Evolutionary conservation across 306 rosid genomes (phyloP).

Genomic region (Quercus parvula): DNA sequence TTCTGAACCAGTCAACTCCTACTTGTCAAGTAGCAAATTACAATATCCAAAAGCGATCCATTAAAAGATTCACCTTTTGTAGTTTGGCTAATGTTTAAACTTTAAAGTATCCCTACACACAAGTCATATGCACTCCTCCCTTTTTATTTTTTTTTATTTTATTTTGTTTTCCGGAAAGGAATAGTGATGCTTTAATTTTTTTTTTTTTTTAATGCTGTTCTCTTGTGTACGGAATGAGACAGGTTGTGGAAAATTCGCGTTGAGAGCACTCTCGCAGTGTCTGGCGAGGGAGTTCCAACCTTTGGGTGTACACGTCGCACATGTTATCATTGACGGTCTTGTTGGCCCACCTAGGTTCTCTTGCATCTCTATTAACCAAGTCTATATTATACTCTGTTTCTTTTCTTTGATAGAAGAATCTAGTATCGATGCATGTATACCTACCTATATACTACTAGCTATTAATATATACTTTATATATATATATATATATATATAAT

Average conservation of each 20-base stretch:
- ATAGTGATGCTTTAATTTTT: no score
- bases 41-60: neutral
- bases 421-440: no score
- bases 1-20: neutral
- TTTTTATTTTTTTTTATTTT: no score
- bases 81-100: neutral
- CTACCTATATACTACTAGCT: no score
- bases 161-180: no score
- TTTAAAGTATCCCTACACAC: neutral
- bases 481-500: no score
- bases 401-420: neutral
- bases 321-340: constrained; percentile 78
- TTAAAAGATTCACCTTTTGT: neutral
- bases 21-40: neutral
- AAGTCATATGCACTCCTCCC: no score
- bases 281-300: constrained; percentile 87
- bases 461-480: no score
- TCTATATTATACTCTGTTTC: neutral
- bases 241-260: constrained; percentile 98
- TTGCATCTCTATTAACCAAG: neutral
- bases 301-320: constrained; percentile 86
- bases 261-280: constrained; percentile 86
- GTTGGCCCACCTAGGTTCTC: constrained; percentile 74
- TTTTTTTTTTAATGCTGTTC: no score
- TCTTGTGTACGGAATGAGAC: constrained; percentile 3